Conservation (phyloP, 169 alveolate genomes). For the Eimeria acervulina region DNA sequence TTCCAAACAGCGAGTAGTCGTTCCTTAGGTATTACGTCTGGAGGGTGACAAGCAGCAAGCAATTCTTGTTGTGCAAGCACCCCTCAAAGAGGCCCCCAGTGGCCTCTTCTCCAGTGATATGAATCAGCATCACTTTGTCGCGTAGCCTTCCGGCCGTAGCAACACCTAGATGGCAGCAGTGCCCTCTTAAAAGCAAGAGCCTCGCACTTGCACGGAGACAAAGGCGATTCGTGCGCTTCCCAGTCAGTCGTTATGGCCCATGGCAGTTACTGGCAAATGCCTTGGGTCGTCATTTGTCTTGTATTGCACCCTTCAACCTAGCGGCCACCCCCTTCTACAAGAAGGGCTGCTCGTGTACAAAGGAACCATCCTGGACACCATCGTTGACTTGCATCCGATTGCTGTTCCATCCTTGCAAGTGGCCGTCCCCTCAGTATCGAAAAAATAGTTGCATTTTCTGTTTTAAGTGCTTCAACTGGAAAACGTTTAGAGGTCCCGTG, state of each 20-base stretch:
- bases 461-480: too few species aligned
- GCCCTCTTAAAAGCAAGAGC: not conserved
- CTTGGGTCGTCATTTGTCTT: too few species aligned
- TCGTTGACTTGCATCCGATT: too few species aligned
- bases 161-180: not conserved
- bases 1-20: not conserved
- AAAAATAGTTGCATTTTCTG: too few species aligned
- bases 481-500: too few species aligned
- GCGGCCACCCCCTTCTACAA: not conserved
- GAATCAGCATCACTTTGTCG: not conserved
- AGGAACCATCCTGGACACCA: too few species aligned
- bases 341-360: too few species aligned
- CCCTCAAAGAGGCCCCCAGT: not conserved
- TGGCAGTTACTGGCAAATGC: not conserved
- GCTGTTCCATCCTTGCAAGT: too few species aligned
- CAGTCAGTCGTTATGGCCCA: not conserved
- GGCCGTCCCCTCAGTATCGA: too few species aligned
- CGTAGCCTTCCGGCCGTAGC: not conserved
- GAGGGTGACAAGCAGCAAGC: not conserved
- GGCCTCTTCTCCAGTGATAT: not conserved
- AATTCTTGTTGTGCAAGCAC: not conserved
- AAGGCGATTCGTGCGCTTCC: not conserved
- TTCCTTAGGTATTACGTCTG: not conserved
- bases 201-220: not conserved
- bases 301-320: not conserved